Evolutionary conservation across 108 stramenopile species (phyloP), one percentile per base, ranked within the genome.

Genomic region (Cafeteria roenbergensis): DNA sequence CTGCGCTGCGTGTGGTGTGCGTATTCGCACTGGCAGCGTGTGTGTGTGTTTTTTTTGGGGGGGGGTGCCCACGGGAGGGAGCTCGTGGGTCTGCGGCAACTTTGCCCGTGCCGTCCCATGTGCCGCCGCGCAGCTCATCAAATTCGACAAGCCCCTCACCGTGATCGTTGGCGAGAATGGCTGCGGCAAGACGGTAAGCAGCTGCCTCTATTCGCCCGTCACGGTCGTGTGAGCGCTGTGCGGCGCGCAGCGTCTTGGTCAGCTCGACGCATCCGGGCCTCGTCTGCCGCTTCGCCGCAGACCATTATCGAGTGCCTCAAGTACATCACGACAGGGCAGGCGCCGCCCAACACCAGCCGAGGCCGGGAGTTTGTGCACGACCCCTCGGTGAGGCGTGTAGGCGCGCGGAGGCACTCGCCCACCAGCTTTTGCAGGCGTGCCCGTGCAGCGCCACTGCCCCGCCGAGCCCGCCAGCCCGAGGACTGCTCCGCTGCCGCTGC

Each of bases 231-330:
- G n/a, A n/a, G n/a, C n/a, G n/a, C n/a, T n/a, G n/a, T n/a, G n/a
- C n/a, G n/a, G n/a, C n/a, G n/a, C n/a, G n/a, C n/a, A n/a, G n/a
- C n/a, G n/a, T n/a, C n/a, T n/a, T n/a, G n/a, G n/a, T n/a, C n/a
- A n/a, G n/a, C n/a, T n/a, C n/a, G n/a, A n/a, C n/a, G n/a, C n/a
- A n/a, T n/a, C n/a, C n/a, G n/a, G n/a, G n/a, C n/a, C n/a, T n/a
- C n/a, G n/a, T n/a, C n/a, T n/a, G n/a, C n/a, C n/a, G n/a, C n/a
- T n/a, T 24, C 2, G 24, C 24, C 59, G 8, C 59, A 61, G 2
- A 99, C 98, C 35, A 90, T 99, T 59, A 95, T 99, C 65, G 98
- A 97, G 80, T 87, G 88, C 60, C 87, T 99, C 58, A 97, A 97
- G 74, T 97, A 89, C 67, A 92, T 90, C 35, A 87, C 91, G 4